Evolutionary conservation across 805 yeast genomes (phyloP), one percentile per base, ranked within the genome.

Genomic region (Myxozyma melibiosi): DNA sequence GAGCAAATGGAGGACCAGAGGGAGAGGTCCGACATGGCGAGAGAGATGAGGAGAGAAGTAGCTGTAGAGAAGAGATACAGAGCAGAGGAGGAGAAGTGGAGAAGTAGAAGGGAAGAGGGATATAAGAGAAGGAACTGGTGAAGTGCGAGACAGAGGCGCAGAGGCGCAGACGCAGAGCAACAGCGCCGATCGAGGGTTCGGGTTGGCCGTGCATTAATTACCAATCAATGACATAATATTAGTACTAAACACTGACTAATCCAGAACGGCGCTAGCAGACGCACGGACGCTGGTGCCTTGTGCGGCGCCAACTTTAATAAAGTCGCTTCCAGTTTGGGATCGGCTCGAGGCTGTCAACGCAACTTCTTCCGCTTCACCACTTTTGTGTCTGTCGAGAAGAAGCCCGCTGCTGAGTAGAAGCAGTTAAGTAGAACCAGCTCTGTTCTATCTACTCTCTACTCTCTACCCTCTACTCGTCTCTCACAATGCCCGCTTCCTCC

Each of bases 271-370:
- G 40, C 40, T 37, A 11, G 24, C 25, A 38, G 39, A 39, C 43
- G 44, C 51, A 37, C 56, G 51, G 35, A 31, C 55, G 43, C n/a
- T 34, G 41, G 53, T 46, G 60, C 60, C 60, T 50, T 34, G 53
- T 44, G 54, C 60, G 60, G 60, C 60, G 46, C 60, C 60, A 56
- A 56, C 60, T 30, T 46, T 51, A 47, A 38, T 43, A 4, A 16
- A 18, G 39, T 13, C 14, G 24, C 40, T 4, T 9, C 30, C 49
- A 14, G 20, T n/a, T 20, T 11, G 25, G 16, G 22, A n/a, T 18
- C 28, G 18, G 31, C 39, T 33, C 16, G 45, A 24, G 13, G 20
- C n/a, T 22, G n/a, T 3, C 30, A 45, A 38, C 47, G 22, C 34
- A 2, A 18, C n/a, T n/a, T n/a, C n/a, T n/a, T n/a, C n/a, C n/a